Conservation (phyloP, 2,329 filamentous ascomycete species). For the Biscogniauxia marginata region DNA sequence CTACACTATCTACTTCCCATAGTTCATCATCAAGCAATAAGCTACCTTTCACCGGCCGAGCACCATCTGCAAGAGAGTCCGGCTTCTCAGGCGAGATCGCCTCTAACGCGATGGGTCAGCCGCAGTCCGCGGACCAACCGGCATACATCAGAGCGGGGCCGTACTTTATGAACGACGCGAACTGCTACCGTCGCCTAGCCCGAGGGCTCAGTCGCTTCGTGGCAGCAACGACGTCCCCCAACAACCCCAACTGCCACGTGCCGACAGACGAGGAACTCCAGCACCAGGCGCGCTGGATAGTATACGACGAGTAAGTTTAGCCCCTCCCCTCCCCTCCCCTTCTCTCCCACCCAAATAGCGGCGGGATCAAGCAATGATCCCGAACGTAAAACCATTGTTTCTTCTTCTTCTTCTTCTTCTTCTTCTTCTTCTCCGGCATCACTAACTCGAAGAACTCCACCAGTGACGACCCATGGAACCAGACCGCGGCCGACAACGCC, state of each 20-base stretch:
- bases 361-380: too few relatives aligned
- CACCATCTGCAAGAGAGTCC: too few relatives aligned
- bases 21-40: constrained; percentile 13
- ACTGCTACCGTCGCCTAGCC: constrained; percentile 57
- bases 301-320: constrained; percentile 57
- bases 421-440: too few relatives aligned
- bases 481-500: constrained; percentile 61
- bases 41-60: constrained; percentile 2
- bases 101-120: constrained; percentile 4
- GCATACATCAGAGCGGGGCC: constrained; percentile 29
- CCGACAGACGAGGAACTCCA: constrained; percentile 62
- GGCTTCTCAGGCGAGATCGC: not conserved
- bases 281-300: constrained; percentile 61
- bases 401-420: too few relatives aligned
- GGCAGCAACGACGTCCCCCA: constrained; percentile 52
- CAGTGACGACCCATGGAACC: constrained; percentile 64
- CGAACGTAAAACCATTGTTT: too few relatives aligned
- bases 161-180: constrained; percentile 58
- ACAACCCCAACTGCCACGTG: constrained; percentile 60
- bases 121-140: constrained; percentile 3
- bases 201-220: constrained; percentile 54
- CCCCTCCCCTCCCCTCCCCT: not conserved
- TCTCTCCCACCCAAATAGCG: too few relatives aligned
- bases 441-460: too few relatives aligned
- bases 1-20: constrained; percentile 20